Conservation (phyloP, 352 stramenopile genomes). For the Globisporangium parvum region DNA sequence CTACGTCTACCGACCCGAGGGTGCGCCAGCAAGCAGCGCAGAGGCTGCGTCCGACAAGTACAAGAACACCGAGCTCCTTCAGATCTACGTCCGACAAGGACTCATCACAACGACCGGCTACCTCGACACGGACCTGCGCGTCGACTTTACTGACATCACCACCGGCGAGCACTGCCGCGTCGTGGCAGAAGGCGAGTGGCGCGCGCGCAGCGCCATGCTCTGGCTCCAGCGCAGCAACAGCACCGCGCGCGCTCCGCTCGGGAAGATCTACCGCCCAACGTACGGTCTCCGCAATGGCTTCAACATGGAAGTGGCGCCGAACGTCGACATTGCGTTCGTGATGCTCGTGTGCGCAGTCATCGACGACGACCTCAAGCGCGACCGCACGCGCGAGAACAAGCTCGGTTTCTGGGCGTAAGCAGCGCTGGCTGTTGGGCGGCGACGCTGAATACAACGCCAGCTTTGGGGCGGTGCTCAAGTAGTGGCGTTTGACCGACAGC, state of each 20-base stretch:
- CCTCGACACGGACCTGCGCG: slow-evolving; percentile 4
- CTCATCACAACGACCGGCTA: neutral
- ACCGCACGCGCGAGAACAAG: neutral
- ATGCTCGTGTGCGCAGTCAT: slow-evolving; percentile 7
- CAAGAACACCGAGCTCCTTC: neutral
- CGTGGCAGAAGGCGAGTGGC: slow-evolving; percentile 6
- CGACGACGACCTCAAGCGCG: slow-evolving; percentile 9
- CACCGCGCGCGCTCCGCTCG: neutral
- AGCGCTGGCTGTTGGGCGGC: too few species aligned
- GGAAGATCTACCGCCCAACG: slow-evolving; percentile 5
- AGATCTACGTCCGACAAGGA: slow-evolving; percentile 9
- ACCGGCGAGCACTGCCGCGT: slow-evolving; percentile 7
- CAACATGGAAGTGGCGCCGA: slow-evolving; percentile 7
- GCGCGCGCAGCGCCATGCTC: neutral
- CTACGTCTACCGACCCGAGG: slow-evolving; percentile 3
- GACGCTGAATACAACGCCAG: too few species aligned
- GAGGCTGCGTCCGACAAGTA: neutral
- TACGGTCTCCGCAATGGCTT: neutral
- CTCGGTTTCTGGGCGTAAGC: neutral
- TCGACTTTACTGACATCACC: slow-evolving; percentile 8
- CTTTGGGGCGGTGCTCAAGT: too few species aligned
- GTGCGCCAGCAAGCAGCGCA: neutral
- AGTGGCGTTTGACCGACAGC: too few species aligned
- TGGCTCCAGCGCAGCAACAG: slow-evolving; percentile 2
- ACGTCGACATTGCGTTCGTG: slow-evolving; percentile 3